A percentile compares a stretch with the other conserved stretches of the same genome.
These are phyloP conservation scores for Glutinoglossum americanum DNA, from an alignment of 495 filamentous ascomycete species.

Conservation along the genomic window DNA sequence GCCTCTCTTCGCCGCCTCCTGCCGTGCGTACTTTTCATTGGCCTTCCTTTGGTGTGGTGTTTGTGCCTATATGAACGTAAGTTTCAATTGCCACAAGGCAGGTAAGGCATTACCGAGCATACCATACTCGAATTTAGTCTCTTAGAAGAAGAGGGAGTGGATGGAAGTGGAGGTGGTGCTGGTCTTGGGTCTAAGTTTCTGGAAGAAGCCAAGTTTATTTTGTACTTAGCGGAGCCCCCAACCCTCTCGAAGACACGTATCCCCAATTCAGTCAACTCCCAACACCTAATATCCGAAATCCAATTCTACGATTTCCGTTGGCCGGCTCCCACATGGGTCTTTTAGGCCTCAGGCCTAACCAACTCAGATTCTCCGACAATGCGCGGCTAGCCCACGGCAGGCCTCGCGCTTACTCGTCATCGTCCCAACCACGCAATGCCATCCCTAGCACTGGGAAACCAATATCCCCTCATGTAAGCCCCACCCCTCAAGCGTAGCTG, in stretches of 20 bases:
- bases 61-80: slow-evolving; percentile 42
- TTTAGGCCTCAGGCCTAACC: background rate
- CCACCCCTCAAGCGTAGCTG: background rate
- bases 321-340: background rate
- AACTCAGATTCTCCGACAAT: background rate
- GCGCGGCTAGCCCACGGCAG: background rate
- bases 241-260: background rate
- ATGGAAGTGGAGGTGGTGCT: background rate
- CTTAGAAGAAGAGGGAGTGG: background rate
- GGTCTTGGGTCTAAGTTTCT: background rate
- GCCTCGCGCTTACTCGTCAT: background rate
- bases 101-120: background rate
- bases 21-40: slow-evolving; percentile 65
- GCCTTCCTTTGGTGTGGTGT: slow-evolving; percentile 80
- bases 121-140: background rate
- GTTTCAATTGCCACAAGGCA: background rate
- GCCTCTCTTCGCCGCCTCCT: slow-evolving; percentile 60
- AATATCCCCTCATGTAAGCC: background rate
- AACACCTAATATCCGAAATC: background rate
- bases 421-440: background rate
- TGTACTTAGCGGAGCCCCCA: background rate
- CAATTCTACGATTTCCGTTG: no score
- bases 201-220: background rate
- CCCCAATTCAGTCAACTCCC: background rate
- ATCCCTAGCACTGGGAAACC: background rate